Evolutionary conservation across 2,329 filamentous ascomycete species (phyloP), one percentile per base, ranked within the genome.

Genomic region (Lasiodiplodia hormozganensis): DNA sequence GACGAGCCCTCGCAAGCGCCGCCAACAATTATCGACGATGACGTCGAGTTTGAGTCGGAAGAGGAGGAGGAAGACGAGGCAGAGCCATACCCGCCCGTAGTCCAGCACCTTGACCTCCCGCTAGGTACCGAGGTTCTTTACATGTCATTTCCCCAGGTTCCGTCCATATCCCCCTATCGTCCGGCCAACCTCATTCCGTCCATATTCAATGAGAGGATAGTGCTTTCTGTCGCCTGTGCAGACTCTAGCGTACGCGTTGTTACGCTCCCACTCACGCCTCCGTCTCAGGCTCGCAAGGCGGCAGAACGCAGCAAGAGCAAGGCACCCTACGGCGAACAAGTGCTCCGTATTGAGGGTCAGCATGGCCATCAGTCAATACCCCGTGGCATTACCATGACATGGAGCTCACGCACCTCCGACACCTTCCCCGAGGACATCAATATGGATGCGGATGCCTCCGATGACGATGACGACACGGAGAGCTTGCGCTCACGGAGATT

Each of bases 61-160:
- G 86, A 89, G 66, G 84, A 86, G 49, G 87, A 89, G 74, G 77
- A 86, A n/a, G 86, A 89, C 70, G 82, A 85, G 28, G 82, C 85
- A 21, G 80, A 83, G 67, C 86, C 86, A 34, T 89, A 85, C 69
- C 82, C 84, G 57, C 79, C 81, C 25, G 81, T 89, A 65, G 75
- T 88, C 40, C 84, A 87, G 70, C 81, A 85, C 47, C 74, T 89
- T 62, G 84, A 88, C 70, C 81, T 90, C 47, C 79, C 83, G 12
- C 79, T 89, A 49, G 85, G 84, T 68, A 82, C 82, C 56, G 82
- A 82, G 52, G 86, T 88, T 28, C 79, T 87, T 12, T 82, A 84
- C 69, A 74, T 90, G 60, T 83, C 87, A 25, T 77, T 87, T 54
- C 84, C 85, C 16, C 74, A 76, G 21, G 72, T 81, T 28, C 77